Base-by-base conservation (phyloP, 2,329 filamentous ascomycete species). In the Monosporascus sp. region DNA sequence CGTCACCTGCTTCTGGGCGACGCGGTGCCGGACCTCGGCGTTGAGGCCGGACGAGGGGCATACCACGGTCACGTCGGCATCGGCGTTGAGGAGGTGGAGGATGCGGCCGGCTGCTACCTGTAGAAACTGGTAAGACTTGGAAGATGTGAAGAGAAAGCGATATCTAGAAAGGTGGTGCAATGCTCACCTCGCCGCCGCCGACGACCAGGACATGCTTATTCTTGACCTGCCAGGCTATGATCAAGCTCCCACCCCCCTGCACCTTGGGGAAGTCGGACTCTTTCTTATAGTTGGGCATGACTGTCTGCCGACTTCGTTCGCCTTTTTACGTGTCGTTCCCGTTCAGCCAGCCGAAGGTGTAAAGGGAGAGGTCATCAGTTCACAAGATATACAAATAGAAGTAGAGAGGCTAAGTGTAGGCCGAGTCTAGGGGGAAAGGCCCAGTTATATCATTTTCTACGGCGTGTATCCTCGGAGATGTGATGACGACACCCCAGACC, bases 41-140 rank as follows among this genome's bases (percentile, higher is more conserved):
- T 95, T 95, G 51, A 97, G 82, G 50, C 93, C 90, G 5, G 85
- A 77, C 49, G 81, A 73, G 1, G 94, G 94, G 57, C 86, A 90
- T 27, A 97, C 83, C 57, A 97, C 86, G 20, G 87, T 93, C 52
- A 99, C 89, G 68, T 83, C 82, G 66, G 93, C 94, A 65, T 97
- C 93, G 71, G 94, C 94, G 69, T 97, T 95, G 73, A 68, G 90
- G 56, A 93, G 87, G 73, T 96, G 90, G 56, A 97, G 80, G 64
- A 99, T 96, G 56, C 94, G 90, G 52, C 93, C 92, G 52, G 94
- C 92, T 55, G 94, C 94, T 60, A 99, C 94, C 94, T 97, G 2
- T 43, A 31, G 18, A 65, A 64, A 51, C 31, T 35, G 31, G 31
- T 35, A 35, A 59, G 49, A 49, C 36, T 54, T 37, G 14, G 35